phyloP scores from a whole-genome alignment of 1,284 basidiomycete species.

The Apiotrichum gamsii region DNA sequence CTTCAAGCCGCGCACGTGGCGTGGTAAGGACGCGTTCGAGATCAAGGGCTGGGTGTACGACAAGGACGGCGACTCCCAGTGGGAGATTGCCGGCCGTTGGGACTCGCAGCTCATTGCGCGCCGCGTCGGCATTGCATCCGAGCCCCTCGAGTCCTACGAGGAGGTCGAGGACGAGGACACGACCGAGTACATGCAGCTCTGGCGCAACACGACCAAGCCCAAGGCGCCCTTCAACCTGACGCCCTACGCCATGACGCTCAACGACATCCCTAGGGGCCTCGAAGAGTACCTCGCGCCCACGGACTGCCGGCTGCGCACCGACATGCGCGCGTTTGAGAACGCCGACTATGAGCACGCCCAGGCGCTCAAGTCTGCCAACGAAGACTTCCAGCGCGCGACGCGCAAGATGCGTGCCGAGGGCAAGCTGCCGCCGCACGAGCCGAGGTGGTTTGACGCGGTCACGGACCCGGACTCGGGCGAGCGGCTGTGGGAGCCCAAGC shows the following conservation, averaged over 20 bases:
- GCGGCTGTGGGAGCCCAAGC: slow-evolving; percentile 69
- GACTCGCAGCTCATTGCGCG: slow-evolving; percentile 89
- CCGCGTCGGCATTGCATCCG: slow-evolving; percentile 58
- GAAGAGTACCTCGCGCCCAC: slow-evolving; percentile 75
- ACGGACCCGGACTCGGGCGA: slow-evolving; percentile 81
- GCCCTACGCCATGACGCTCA: slow-evolving; percentile 82
- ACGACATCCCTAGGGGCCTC: slow-evolving; percentile 52
- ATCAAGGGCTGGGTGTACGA: slow-evolving; percentile 80
- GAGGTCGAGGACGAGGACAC: slow-evolving; percentile 31
- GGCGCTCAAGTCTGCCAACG: slow-evolving; percentile 73
- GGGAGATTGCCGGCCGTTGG: slow-evolving; percentile 93
- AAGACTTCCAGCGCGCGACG: slow-evolving; percentile 78
- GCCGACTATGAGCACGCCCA: slow-evolving; percentile 90
- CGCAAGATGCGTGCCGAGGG: slow-evolving; percentile 73
- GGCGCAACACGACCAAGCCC: slow-evolving; percentile 87
- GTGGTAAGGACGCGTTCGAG: slow-evolving; percentile 84
- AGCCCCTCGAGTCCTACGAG: slow-evolving; percentile 55
- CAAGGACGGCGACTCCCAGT: slow-evolving; percentile 59
- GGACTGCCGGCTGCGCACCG: slow-evolving; percentile 87
- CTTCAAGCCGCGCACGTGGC: slow-evolving; percentile 94
- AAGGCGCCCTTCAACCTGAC: slow-evolving; percentile 87
- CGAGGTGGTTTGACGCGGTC: slow-evolving; percentile 73
- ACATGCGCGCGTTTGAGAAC: slow-evolving; percentile 89
- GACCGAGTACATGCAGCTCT: slow-evolving; percentile 54
- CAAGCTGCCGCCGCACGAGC: slow-evolving; percentile 62